Evolutionary conservation across 108 stramenopile genomes (phyloP).

Genomic region (Fistulifera solaris): DNA sequence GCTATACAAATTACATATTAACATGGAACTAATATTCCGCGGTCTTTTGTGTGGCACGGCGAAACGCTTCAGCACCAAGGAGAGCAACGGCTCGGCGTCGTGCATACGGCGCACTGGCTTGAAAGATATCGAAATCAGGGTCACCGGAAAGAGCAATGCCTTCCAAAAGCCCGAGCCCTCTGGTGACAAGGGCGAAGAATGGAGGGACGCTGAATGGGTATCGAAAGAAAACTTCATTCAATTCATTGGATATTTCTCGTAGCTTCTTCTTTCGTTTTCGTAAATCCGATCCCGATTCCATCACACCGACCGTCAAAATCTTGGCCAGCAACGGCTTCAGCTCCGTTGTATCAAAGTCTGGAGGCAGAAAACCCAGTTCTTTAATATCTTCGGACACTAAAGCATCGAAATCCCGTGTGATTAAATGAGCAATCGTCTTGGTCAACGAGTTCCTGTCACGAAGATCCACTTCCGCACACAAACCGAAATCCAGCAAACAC

Average conservation of each 20-base stretch:
- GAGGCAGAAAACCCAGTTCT: conserved; percentile 75
- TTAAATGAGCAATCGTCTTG: conserved; percentile 73
- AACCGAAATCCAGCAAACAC: conserved; percentile 81
- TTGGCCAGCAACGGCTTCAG: conserved; percentile 63
- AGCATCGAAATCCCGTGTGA: conserved; percentile 72
- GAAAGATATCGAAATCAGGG: conserved; percentile 87
- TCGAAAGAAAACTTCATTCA: conserved; percentile 85
- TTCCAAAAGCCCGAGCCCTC: conserved; percentile 83
- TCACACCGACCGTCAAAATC: conserved; percentile 62
- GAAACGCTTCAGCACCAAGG: conserved; percentile 3
- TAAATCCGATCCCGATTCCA: conserved; percentile 71
- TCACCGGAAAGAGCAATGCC: conserved; percentile 84
- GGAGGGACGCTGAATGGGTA: conserved; percentile 86
- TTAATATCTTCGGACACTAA: conserved; percentile 67
- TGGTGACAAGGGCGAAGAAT: conserved; percentile 86
- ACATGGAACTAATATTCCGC: neutral
- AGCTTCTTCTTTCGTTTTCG: conserved; percentile 63
- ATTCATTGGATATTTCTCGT: conserved; percentile 74
- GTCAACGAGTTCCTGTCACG: conserved; percentile 59
- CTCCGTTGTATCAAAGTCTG: conserved; percentile 67
- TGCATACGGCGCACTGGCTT: conserved; percentile 78
- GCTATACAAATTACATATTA: no score
- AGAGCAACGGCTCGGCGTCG: conserved; percentile 32
- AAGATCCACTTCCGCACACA: conserved; percentile 61
- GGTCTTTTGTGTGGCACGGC: neutral